These are phyloP conservation scores for Beauveria bassiana DNA, from an alignment of 2,329 filamentous ascomycete genomes.

Conservation along the genomic window DNA sequence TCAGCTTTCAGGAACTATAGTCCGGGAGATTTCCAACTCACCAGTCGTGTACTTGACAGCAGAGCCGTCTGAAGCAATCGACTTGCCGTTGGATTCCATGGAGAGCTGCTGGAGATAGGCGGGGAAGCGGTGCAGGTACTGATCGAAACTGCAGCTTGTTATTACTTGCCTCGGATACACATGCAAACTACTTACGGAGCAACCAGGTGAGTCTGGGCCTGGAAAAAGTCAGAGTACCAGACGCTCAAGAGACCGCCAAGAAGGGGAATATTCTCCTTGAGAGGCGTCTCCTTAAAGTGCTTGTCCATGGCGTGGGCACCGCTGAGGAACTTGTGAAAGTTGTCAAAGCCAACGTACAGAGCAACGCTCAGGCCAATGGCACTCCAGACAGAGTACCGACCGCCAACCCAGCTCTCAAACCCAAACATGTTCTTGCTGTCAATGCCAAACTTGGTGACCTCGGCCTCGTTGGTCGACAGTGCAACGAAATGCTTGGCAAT, in stretches of 20 bases:
- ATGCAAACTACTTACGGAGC: slow-evolving; percentile 60
- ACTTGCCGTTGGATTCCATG: slow-evolving; percentile 99
- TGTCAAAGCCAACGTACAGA: slow-evolving; percentile 93
- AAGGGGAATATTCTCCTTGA: slow-evolving; percentile 91
- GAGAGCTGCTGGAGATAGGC: slow-evolving; percentile 98
- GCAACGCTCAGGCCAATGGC: slow-evolving; percentile 93
- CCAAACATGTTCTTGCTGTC: slow-evolving; percentile 99
- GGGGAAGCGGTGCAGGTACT: slow-evolving; percentile 98
- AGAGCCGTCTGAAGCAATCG: slow-evolving; percentile 79
- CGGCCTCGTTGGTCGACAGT: slow-evolving; percentile 87
- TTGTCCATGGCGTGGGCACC: slow-evolving; percentile 97
- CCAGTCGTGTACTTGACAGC: slow-evolving; percentile 95
- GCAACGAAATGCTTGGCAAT: slow-evolving; percentile 99
- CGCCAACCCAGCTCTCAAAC: slow-evolving; percentile 97
- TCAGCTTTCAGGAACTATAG: slow-evolving; percentile 14
- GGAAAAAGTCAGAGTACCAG: slow-evolving; percentile 99
- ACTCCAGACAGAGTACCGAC: slow-evolving; percentile 97
- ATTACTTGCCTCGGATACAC: background rate
- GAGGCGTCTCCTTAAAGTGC: slow-evolving; percentile 86
- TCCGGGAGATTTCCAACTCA: slow-evolving; percentile 17
- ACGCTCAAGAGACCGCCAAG: slow-evolving; percentile 90
- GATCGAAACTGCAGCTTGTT: slow-evolving; percentile 64
- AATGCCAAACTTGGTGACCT: slow-evolving; percentile 98
- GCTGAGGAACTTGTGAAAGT: slow-evolving; percentile 92
- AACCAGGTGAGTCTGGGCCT: slow-evolving; percentile 93